A percentile compares a stretch with the other conserved stretches of the same genome.
Conservation (phyloP, 1,284 basidiomycete genomes). For the Cryptococcus maquisensis region DNA sequence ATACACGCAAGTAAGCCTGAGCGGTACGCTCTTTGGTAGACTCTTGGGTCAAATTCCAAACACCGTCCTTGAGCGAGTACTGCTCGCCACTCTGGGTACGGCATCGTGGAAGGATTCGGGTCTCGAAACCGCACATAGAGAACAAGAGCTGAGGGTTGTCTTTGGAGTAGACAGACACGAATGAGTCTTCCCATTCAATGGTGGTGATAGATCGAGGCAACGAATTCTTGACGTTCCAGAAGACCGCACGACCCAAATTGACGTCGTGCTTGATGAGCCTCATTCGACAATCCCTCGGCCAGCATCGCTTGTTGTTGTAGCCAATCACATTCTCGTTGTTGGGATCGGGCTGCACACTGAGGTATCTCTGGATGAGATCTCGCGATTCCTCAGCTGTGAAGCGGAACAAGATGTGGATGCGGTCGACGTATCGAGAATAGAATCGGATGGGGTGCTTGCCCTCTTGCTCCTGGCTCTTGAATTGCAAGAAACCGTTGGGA, state of each 20-base stretch:
- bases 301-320: conserved; percentile 98
- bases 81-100: conserved; percentile 92
- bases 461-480: conserved; percentile 86
- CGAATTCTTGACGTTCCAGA: conserved; percentile 99
- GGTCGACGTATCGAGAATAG: conserved; percentile 91
- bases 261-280: conserved; percentile 99
- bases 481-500: conserved; percentile 96
- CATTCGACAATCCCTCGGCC: conserved; percentile 99
- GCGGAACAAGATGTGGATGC: conserved; percentile 90
- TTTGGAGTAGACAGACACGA: conserved; percentile 92
- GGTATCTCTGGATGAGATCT: conserved; percentile 95
- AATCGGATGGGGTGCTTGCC: conserved; percentile 89
- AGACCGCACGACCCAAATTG: conserved; percentile 94
- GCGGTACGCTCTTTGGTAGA: conserved; percentile 96
- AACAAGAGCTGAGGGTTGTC: conserved; percentile 97
- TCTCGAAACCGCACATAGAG: conserved; percentile 97
- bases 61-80: conserved; percentile 92
- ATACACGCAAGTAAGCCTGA: conserved; percentile 95
- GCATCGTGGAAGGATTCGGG: conserved; percentile 84
- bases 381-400: conserved; percentile 98
- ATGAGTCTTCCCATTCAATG: conserved; percentile 98
- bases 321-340: conserved; percentile 99
- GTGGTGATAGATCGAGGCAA: conserved; percentile 93
- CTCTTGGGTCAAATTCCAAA: conserved; percentile 96
- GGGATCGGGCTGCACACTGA: conserved; percentile 94